Percentiles rank a stretch among this genome's conserved stretches.
Conservation (phyloP, 208 protist species). For the Novymonas esmeraldas region DNA sequence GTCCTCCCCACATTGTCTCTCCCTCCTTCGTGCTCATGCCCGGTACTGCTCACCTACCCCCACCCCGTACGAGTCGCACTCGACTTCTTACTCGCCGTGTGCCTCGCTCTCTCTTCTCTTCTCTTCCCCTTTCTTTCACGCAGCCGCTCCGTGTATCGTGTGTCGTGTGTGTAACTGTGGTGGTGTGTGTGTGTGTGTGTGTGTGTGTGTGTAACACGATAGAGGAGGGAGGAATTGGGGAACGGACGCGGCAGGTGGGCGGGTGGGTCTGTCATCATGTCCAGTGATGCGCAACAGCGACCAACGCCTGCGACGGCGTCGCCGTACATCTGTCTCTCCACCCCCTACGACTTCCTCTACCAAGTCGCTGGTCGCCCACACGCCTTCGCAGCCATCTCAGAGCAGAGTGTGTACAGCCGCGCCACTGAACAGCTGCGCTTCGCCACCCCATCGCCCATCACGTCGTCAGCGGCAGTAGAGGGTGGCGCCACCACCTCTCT, state of each 20-base stretch:
- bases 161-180: too few relatives aligned
- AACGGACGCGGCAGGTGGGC: not conserved
- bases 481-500: not conserved
- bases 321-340: constrained; percentile 32
- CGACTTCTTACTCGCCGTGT: too few relatives aligned
- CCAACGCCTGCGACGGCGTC: constrained; percentile 4
- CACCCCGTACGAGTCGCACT: too few relatives aligned
- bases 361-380: constrained; percentile 18
- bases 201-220: constrained; percentile 10
- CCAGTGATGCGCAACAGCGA: not conserved
- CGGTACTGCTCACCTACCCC: too few relatives aligned
- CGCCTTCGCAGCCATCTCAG: constrained; percentile 22
- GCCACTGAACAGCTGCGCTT: constrained; percentile 32
- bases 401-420: constrained; percentile 30
- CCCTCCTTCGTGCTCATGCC: too few relatives aligned
- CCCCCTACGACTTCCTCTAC: constrained; percentile 28
- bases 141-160: too few relatives aligned
- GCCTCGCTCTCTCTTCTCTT: too few relatives aligned
- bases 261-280: constrained; percentile 2
- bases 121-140: too few relatives aligned
- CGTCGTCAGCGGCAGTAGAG: not conserved
- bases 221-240: too few relatives aligned
- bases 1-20: too few relatives aligned
- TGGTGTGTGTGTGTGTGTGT: not conserved
- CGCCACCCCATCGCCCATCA: constrained; percentile 13